These are phyloP conservation scores for Lycium ferocissimum DNA, from an alignment of 257 asterid genomes.

Conservation along the genomic window DNA sequence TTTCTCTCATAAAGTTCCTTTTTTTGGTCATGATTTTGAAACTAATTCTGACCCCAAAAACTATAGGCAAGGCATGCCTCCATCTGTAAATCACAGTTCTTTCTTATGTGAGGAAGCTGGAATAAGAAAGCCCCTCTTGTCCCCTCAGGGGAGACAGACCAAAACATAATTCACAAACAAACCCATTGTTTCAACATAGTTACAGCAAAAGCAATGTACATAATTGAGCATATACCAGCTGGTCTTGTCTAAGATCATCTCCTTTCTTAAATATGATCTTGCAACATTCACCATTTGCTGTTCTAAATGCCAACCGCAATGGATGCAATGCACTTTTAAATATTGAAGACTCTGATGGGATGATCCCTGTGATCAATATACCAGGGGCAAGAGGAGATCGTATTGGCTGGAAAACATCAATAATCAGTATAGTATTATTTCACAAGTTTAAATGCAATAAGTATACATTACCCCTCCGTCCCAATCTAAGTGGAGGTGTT, in stretches of 20 bases:
- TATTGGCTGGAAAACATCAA: slow-evolving; percentile 73
- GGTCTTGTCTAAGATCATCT: slow-evolving; percentile 99
- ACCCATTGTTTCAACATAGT: background rate
- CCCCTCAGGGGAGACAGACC: background rate
- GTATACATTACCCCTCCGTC: background rate
- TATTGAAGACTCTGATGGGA: slow-evolving; percentile 93
- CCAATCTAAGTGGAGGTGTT: too few relatives aligned
- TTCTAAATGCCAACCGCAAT: slow-evolving; percentile 87
- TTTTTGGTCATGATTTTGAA: background rate
- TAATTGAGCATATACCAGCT: slow-evolving; percentile 64
- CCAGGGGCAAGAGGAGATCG: slow-evolving; percentile 92
- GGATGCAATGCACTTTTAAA: slow-evolving; percentile 91
- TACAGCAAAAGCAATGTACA: background rate
- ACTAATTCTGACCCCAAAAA: background rate
- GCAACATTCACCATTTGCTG: slow-evolving; percentile 87
- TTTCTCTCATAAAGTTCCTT: background rate
- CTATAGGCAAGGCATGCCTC: slow-evolving; percentile 1
- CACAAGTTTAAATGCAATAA: background rate
- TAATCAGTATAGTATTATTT: slow-evolving; percentile 8
- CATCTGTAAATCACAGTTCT: background rate
- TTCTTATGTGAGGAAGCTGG: background rate
- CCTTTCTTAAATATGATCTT: slow-evolving; percentile 96
- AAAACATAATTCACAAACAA: background rate
- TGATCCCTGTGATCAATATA: slow-evolving; percentile 88
- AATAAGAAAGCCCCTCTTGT: slow-evolving; percentile 3